phyloP scores from a whole-genome alignment of 768 basidiomycete species.

The Brasilioporus rufonigricans region DNA sequence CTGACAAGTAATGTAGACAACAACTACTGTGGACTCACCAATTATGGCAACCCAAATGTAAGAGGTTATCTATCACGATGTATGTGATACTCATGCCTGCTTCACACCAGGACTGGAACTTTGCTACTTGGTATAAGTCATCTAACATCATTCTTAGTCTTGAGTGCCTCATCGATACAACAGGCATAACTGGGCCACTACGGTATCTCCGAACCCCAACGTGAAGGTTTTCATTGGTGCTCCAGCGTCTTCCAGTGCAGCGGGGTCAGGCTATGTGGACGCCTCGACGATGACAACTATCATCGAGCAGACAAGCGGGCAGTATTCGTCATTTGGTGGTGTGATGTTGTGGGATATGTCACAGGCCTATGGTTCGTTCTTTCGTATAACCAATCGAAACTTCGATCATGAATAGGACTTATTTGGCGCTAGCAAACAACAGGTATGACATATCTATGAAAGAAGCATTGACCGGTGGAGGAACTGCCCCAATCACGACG shows the following conservation, averaged over 20 bases:
- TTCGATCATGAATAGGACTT: neutral
- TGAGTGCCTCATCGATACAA: constrained; percentile 1
- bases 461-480: constrained; percentile 43
- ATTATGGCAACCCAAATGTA: constrained; percentile 46
- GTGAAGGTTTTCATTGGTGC: constrained; percentile 52
- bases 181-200: constrained; percentile 50
- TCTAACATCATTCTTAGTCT: neutral
- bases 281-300: constrained; percentile 35
- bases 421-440: constrained; percentile 42
- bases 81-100: neutral
- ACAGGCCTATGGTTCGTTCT: constrained; percentile 40
- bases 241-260: constrained; percentile 42
- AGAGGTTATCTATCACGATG: neutral
- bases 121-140: constrained; percentile 36
- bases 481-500: constrained; percentile 4
- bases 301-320: constrained; percentile 31
- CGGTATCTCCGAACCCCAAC: constrained; percentile 41
- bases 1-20: constrained; percentile 36
- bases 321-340: constrained; percentile 47
- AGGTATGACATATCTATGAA: constrained; percentile 63
- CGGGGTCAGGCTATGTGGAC: constrained; percentile 44
- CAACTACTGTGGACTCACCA: constrained; percentile 43
- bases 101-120: constrained; percentile 46
- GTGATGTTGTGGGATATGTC: constrained; percentile 46
- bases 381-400: neutral